Evolutionary conservation across 192 early-diverging fungal species (phyloP).

Genomic region (Entomortierella parvispora): DNA sequence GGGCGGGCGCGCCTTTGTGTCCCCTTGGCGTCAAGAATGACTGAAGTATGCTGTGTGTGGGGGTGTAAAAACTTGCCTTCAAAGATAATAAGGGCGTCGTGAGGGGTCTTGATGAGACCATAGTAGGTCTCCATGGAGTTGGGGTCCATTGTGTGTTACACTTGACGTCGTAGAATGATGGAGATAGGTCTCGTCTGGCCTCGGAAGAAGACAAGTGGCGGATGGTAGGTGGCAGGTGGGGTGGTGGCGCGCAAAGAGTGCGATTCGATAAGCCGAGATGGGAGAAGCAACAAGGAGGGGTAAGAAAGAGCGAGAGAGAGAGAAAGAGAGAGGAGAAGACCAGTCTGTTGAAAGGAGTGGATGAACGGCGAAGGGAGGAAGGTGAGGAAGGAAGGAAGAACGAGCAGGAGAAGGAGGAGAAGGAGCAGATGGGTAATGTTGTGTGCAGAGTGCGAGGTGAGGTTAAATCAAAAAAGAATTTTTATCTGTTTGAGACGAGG

Average conservation of each 20-base stretch:
- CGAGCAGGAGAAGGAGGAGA: not conserved
- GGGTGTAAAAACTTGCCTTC: slow-evolving; percentile 75
- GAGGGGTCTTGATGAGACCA: slow-evolving; percentile 86
- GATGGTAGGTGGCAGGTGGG: slow-evolving; percentile 3
- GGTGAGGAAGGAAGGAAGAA: not conserved
- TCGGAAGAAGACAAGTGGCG: slow-evolving; percentile 6
- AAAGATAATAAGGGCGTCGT: slow-evolving; percentile 89
- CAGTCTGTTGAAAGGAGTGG: slow-evolving; percentile 1
- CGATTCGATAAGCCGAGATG: no score
- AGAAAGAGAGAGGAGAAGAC: not conserved
- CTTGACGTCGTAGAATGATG: not conserved
- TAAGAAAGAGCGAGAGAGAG: slow-evolving; percentile 6
- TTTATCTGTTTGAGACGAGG: not conserved
- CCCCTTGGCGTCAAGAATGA: no score
- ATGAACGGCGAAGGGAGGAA: not conserved
- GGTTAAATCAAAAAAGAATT: not conserved
- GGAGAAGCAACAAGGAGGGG: no score
- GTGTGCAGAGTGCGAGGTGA: not conserved
- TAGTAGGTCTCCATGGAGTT: slow-evolving; percentile 82
- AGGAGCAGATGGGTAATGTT: not conserved
- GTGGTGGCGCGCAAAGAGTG: not conserved
- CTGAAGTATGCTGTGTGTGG: no score
- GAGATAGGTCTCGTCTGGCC: no score
- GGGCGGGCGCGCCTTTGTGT: no score
- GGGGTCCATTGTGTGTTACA: slow-evolving; percentile 31